Evolutionary conservation across 371 early-diverging fungal genomes (phyloP).

Genomic region (Globomyces sp.): DNA sequence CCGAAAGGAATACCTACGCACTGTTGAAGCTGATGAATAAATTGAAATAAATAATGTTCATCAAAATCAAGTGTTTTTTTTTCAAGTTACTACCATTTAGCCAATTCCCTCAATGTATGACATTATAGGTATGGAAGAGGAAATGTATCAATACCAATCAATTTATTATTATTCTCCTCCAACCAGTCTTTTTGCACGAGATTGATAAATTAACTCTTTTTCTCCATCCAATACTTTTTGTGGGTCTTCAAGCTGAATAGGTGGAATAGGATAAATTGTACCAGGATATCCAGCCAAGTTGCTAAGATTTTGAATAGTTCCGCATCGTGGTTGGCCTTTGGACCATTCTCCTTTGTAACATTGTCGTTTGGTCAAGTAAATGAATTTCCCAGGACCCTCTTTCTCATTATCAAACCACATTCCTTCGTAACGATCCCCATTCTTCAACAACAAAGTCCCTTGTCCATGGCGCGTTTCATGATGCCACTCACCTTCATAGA

Average conservation of each 20-base stretch:
- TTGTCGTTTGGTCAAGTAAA: slow-evolving; percentile 48
- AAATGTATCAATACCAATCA: no score
- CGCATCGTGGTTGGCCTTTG: slow-evolving; percentile 52
- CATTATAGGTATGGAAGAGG: no score
- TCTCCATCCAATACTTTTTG: slow-evolving; percentile 30
- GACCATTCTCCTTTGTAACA: slow-evolving; percentile 57
- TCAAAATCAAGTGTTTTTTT: no score
- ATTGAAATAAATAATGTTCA: no score
- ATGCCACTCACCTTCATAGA: slow-evolving; percentile 59
- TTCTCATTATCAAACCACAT: slow-evolving; percentile 54
- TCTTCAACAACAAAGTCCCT: slow-evolving; percentile 45
- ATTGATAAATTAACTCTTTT: slow-evolving; percentile 32
- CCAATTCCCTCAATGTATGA: no score
- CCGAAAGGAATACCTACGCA: slow-evolving; percentile 38
- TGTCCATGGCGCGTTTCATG: slow-evolving; percentile 53
- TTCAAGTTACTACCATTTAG: no score
- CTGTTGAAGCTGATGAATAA: background rate
- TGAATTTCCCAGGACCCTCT: slow-evolving; percentile 56
- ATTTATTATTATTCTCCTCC: background rate
- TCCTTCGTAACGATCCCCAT: slow-evolving; percentile 57
- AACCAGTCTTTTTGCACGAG: slow-evolving; percentile 39
- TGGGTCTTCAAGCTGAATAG: slow-evolving; percentile 30
- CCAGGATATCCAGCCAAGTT: slow-evolving; percentile 35
- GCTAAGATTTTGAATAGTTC: slow-evolving; percentile 46
- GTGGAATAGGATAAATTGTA: background rate